Conservation (phyloP, 176 grass and related monocot species). For the Poa pratensis region DNA sequence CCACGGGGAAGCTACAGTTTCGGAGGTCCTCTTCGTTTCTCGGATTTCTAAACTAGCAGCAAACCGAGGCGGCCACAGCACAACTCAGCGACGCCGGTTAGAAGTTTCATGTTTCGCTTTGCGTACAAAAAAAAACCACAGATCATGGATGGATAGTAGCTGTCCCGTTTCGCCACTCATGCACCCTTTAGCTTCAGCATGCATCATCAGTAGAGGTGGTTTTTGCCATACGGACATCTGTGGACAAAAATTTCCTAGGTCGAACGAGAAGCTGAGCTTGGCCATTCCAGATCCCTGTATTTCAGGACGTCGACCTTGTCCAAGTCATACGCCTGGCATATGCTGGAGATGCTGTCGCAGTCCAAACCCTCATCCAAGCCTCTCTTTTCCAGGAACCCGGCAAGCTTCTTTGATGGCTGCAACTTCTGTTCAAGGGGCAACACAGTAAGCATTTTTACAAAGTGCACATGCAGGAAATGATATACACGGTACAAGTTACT, state of each 20-base stretch:
- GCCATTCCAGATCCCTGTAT: conserved; percentile 68
- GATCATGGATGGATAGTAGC: conserved; percentile 10
- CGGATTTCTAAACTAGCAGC: neutral
- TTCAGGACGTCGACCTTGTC: conserved; percentile 83
- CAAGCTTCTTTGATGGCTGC: conserved; percentile 59
- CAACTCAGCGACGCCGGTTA: neutral
- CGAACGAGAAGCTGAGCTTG: conserved; percentile 8
- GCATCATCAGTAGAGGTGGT: conserved; percentile 14
- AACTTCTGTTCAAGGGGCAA: conserved; percentile 54
- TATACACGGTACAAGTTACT: neutral
- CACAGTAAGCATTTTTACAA: neutral
- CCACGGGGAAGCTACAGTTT: neutral
- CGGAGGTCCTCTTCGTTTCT: conserved; percentile 19
- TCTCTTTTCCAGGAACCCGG: conserved; percentile 52
- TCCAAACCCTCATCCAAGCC: conserved; percentile 68
- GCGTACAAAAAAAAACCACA: neutral
- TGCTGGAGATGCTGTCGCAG: conserved; percentile 63
- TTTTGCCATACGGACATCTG: conserved; percentile 9
- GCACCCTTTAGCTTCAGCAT: conserved; percentile 24
- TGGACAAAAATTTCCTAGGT: neutral
- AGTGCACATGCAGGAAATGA: neutral
- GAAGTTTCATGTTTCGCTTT: too few relatives aligned
- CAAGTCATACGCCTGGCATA: conserved; percentile 68
- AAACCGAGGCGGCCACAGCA: neutral
- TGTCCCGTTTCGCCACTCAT: conserved; percentile 17